Conservation (phyloP, 1,284 basidiomycete species). For the Microbotryum scabiosae region DNA sequence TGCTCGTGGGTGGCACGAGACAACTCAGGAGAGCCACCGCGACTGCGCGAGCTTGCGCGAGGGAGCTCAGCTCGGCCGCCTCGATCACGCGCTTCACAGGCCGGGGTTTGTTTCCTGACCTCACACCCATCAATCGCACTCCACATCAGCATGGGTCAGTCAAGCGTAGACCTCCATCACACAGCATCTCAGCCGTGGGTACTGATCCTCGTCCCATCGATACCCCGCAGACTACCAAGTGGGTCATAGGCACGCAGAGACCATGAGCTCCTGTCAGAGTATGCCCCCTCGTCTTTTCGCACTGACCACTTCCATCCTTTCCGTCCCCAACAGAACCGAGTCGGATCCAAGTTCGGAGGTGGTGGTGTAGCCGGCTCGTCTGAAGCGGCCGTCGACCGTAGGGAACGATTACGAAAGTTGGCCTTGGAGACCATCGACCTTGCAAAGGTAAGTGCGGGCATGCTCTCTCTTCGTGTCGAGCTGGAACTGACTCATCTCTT, state of each 20-base stretch:
- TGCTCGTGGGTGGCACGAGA: neutral
- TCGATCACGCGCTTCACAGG: too few species aligned
- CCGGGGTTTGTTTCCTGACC: neutral
- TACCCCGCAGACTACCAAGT: conserved; percentile 6
- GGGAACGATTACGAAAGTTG: conserved; percentile 89
- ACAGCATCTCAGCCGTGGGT: too few species aligned
- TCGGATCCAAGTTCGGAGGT: conserved; percentile 68
- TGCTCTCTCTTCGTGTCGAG: neutral
- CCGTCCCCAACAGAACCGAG: conserved; percentile 17
- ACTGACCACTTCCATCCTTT: neutral
- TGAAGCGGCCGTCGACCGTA: conserved; percentile 88
- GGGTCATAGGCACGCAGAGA: neutral
- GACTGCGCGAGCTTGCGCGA: neutral
- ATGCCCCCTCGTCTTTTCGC: neutral
- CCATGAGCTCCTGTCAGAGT: neutral
- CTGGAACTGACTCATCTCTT: neutral
- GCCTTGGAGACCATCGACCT: conserved; percentile 94
- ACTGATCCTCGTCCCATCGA: neutral
- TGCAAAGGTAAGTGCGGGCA: conserved; percentile 57
- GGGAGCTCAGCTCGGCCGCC: too few species aligned
- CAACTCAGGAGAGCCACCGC: neutral
- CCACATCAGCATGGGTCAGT: conserved; percentile 6
- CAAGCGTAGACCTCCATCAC: neutral
- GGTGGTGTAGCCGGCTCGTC: conserved; percentile 80
- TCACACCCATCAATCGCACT: neutral